A percentile compares a stretch with the other conserved stretches of the same genome.
Evolutionary conservation across 2,329 filamentous ascomycete genomes (phyloP).

Genomic region (Fusarium austroafricanum): DNA sequence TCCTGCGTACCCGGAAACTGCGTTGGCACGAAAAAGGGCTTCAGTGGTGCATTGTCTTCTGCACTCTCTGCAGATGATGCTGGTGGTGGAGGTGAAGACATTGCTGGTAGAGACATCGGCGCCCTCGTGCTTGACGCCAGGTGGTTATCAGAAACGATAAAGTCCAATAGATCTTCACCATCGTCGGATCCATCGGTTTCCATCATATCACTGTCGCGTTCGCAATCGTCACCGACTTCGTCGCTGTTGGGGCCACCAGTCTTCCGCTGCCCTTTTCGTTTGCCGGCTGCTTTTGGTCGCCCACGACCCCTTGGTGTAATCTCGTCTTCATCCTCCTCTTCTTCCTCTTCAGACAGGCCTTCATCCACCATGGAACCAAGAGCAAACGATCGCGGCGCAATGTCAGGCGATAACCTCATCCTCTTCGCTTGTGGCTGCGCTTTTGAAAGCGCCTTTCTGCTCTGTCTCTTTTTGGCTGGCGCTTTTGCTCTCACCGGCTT

Average conservation of each 20-base stretch:
- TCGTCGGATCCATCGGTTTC: conserved; percentile 61
- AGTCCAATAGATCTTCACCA: conserved; percentile 64
- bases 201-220: conserved; percentile 60
- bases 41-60: conserved; percentile 25
- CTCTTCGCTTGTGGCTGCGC: conserved; percentile 37
- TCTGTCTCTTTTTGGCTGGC: conserved; percentile 26
- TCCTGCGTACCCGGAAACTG: conserved; percentile 56
- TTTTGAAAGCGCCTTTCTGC: conserved; percentile 24
- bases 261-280: conserved; percentile 39
- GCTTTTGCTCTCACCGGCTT: conserved; percentile 6
- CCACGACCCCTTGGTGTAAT: conserved; percentile 18
- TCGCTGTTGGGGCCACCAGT: conserved; percentile 56
- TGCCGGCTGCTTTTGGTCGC: conserved; percentile 34
- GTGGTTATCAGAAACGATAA: conserved; percentile 66
- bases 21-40: conserved; percentile 55
- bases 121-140: conserved; percentile 53
- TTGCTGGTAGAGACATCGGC: conserved; percentile 47
- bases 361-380: conserved; percentile 33
- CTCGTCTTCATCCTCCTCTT: conserved; percentile 38
- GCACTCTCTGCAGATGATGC: conserved; percentile 32
- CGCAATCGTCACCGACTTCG: conserved; percentile 64
- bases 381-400: conserved; percentile 15
- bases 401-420: conserved; percentile 31
- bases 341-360: conserved; percentile 24
- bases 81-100: conserved; percentile 32